Evolutionary conservation across 2,329 filamentous ascomycete species (phyloP), one percentile per base, ranked within the genome.

Genomic region (Corniculantispora saksenae): DNA sequence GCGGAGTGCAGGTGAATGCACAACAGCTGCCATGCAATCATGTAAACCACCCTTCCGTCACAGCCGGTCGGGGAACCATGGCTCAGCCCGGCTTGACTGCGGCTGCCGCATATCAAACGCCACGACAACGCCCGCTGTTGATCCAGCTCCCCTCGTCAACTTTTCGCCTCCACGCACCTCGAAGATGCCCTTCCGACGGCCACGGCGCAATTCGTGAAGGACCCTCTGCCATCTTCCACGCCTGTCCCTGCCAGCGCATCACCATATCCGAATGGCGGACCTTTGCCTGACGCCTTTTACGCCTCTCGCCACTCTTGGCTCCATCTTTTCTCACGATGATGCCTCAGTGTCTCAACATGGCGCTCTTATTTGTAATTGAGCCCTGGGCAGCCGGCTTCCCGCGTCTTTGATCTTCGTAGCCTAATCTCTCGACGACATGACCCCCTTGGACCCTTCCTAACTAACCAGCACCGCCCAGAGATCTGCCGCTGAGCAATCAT

Each of bases 91-190:
- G 57, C 17, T 40, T 32, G 45, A 51, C 38, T 45, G 40, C 51
- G 50, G 40, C n/a, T 47, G 48, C 60, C 19, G 51, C 38, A 62
- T 27, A 55, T 62, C 60, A 47, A 35, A 55, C 60, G 60, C 51
- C 60, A 56, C 51, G 35, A 56, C 51, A n/a, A 56, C 51, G 60
- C 60, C 51, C 32, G 48, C 35, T 54, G 48, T 54, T 61, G 25
- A 61, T 54, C 48, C 48, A 61, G 27, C 57, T 38, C n/a, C 43
- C 6, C 57, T 38, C 43, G 10, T 48, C 40, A 29, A 17, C n/a
- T 23, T 47, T 35, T 59, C 40, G 19, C 56, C 25, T 59, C 40
- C 56, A 48, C 29, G 51, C 27, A 45, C 54, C 27, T 25, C 27
- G 29, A 27, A 40, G 51, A 40, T 27, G 58, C 21, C 58, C 47